These are phyloP conservation scores for Pythium utonaiense DNA, from an alignment of 352 stramenopile genomes.

Conservation along the genomic window DNA sequence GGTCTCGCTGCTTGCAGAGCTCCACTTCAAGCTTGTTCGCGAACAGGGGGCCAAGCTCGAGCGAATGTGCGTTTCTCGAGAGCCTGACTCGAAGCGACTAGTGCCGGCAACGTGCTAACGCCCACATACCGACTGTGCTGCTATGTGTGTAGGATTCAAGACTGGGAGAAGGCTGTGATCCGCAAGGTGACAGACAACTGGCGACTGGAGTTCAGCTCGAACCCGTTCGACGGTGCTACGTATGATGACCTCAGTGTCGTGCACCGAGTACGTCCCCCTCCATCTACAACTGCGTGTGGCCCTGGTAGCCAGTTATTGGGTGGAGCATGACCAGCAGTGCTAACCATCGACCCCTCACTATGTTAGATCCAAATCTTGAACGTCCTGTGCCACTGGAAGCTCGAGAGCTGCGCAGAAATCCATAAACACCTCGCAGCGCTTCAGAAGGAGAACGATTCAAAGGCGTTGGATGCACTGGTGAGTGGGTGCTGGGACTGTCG, in stretches of 20 bases:
- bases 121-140: slow-evolving; percentile 1
- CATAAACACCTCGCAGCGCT: slow-evolving; percentile 62
- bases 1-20: slow-evolving; percentile 66
- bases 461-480: slow-evolving; percentile 63
- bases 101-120: not conserved
- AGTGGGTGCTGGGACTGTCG: not conserved
- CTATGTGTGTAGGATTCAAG: slow-evolving; percentile 54
- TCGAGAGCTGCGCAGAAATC: slow-evolving; percentile 73
- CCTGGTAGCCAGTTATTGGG: not conserved
- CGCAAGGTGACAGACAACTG: slow-evolving; percentile 79
- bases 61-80: slow-evolving; percentile 53
- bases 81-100: slow-evolving; percentile 2
- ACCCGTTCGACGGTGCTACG: slow-evolving; percentile 52
- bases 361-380: slow-evolving; percentile 77
- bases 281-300: no score
- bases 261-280: slow-evolving; percentile 39
- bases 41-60: slow-evolving; percentile 78
- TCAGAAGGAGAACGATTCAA: slow-evolving; percentile 63
- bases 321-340: no score
- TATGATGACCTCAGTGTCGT: slow-evolving; percentile 62
- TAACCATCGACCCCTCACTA: no score
- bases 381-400: slow-evolving; percentile 79
- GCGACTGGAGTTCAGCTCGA: slow-evolving; percentile 55
- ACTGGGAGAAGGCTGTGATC: slow-evolving; percentile 75
- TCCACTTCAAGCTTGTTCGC: slow-evolving; percentile 78